Percentiles rank a stretch among this genome's conserved stretches.
Conservation (phyloP, 305 asterid species). For the Solanum hybrid region DNA sequence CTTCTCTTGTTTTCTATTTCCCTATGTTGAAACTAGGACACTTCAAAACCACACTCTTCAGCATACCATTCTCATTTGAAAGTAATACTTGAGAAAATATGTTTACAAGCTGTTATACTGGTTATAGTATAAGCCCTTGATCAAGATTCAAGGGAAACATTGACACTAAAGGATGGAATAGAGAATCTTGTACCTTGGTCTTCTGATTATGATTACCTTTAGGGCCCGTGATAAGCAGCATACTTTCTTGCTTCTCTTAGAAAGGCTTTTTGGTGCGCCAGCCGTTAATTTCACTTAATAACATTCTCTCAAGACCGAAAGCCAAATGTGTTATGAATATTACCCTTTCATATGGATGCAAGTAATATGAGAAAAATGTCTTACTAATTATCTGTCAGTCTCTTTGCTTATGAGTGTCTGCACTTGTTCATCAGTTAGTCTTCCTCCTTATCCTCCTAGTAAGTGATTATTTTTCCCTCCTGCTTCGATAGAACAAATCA, state of each 20-base stretch:
- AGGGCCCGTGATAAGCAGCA: background rate
- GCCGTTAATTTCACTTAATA: background rate
- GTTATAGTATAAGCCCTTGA: background rate
- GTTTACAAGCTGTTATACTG: background rate
- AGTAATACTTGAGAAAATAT: background rate
- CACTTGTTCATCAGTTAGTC: background rate
- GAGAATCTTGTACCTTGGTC: background rate
- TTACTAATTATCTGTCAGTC: background rate
- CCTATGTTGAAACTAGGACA: background rate
- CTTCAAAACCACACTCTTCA: background rate
- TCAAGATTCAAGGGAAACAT: background rate
- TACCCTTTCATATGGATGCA: background rate
- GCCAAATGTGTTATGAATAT: background rate
- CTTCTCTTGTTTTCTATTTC: background rate
- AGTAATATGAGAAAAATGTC: background rate
- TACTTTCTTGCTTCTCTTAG: background rate
- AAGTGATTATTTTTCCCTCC: background rate
- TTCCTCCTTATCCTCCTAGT: background rate
- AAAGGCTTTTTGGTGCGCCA: background rate
- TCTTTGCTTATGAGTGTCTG: background rate
- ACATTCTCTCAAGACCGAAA: background rate
- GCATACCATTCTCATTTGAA: background rate
- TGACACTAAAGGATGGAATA: background rate
- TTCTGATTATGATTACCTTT: background rate
- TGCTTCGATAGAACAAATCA: background rate